Evolutionary conservation across 257 asterid genomes (phyloP).

Genomic region (Solanum verrucosum): DNA sequence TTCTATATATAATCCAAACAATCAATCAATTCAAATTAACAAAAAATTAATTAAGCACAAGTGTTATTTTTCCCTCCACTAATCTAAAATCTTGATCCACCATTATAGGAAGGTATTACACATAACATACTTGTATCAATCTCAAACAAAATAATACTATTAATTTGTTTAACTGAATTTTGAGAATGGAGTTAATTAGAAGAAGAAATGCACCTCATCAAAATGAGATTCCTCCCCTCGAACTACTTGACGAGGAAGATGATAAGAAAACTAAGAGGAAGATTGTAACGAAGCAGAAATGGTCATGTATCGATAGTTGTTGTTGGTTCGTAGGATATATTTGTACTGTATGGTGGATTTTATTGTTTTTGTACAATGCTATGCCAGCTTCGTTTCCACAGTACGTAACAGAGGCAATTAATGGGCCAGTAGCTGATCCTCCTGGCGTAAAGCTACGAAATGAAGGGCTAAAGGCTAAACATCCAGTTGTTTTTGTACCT

Average conservation of each 20-base stretch:
- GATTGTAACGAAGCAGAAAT: conserved; percentile 16
- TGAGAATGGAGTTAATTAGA: conserved; percentile 21
- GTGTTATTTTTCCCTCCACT: not conserved
- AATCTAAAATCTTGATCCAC: not conserved
- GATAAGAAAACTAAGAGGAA: conserved; percentile 11
- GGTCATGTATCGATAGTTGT: conserved; percentile 80
- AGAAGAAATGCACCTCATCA: conserved; percentile 41
- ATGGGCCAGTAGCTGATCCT: conserved; percentile 88
- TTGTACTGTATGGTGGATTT: conserved; percentile 72
- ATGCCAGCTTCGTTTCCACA: conserved; percentile 95
- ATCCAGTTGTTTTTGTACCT: conserved; percentile 58
- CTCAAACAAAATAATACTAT: not conserved
- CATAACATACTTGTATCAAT: not conserved
- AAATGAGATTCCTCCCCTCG: conserved; percentile 9
- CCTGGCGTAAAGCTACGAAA: conserved; percentile 68
- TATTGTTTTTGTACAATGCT: conserved; percentile 54
- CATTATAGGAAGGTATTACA: not conserved
- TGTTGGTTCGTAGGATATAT: conserved; percentile 78
- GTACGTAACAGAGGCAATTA: conserved; percentile 67
- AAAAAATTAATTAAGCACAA: not conserved
- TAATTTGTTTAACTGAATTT: not conserved
- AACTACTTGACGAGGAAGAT: conserved; percentile 4
- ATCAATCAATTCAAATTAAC: not conserved
- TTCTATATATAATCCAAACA: no score
- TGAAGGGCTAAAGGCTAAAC: conserved; percentile 64